Base-by-base conservation (phyloP, 2,329 filamentous ascomycete genomes). In the Ustulina deusta region DNA sequence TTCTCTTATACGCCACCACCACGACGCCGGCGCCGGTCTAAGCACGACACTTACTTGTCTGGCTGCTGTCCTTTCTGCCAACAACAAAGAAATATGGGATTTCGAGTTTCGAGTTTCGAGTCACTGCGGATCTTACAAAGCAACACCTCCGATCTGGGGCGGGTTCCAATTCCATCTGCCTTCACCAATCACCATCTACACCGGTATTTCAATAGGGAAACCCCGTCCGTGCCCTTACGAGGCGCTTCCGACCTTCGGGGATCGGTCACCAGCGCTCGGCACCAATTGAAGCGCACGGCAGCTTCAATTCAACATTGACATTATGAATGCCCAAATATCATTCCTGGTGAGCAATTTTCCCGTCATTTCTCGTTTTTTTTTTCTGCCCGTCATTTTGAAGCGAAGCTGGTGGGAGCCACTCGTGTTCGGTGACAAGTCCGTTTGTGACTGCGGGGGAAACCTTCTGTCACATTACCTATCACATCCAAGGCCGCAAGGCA, bases 281-380 rank as follows among this genome's bases (percentile, higher is more conserved):
- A 69, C 60, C 64, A 69, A 69, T 66, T 70, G 70, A 70, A 52
- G 55, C 63, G 38, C 65, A 27, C 52, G 27, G 32, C 25, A 56
- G 32, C 68, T 65, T 67, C 61, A 51, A 71, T 66, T 70, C 69
- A 66, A 69, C 70, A 69, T 65, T 52, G 60, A 69, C 69, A 76
- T 66, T 42, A 78, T 78, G 77, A 78, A 78, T 69, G 74, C 76
- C 61, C 77, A 78, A 69, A 78, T 78, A 71, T 78, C 75, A 56
- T 78, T 78, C 68, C 74, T 78, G 66, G 77, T 78, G 74, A 78
- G 77, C 65, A 42, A 27, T 40, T 32, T 20, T 32, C 38, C 60
- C 49, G 20, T 20, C 20, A 27, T 11, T 66, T 40, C 27, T 48
- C 6, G 22, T 10, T 55, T 34, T 29, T 25, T 6, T 29, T 9